Conservation (phyloP, 352 stramenopile species). For the Phytopythium mirpurense region DNA sequence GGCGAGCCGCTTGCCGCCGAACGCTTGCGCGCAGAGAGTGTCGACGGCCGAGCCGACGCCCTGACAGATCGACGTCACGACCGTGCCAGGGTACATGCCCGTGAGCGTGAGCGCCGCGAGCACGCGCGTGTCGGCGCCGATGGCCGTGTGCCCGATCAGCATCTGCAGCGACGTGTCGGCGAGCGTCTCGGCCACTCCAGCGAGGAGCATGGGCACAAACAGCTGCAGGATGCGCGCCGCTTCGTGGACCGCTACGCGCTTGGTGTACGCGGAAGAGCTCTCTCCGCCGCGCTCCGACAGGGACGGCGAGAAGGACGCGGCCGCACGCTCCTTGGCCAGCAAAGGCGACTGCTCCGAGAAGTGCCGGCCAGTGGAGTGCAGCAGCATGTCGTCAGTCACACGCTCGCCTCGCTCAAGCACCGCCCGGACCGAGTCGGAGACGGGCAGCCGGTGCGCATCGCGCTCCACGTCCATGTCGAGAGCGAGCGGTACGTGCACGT, state of each 20-base stretch:
- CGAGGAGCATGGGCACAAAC: conserved; percentile 9
- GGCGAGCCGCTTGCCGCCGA: conserved; percentile 21
- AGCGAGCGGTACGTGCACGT: background rate
- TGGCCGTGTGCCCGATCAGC: conserved; percentile 21
- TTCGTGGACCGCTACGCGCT: conserved; percentile 10
- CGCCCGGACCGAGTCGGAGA: background rate
- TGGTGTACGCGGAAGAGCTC: background rate
- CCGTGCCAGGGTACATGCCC: conserved; percentile 7
- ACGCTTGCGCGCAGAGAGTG: conserved; percentile 28
- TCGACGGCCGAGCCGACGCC: conserved; percentile 11
- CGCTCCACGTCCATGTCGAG: background rate
- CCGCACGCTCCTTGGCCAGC: background rate
- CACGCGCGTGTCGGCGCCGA: conserved; percentile 12
- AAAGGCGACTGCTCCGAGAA: conserved; percentile 1
- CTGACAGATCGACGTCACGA: background rate
- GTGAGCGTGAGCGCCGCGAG: conserved; percentile 20
- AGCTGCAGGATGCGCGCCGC: conserved; percentile 3
- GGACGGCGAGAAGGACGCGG: background rate
- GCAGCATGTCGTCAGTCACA: background rate
- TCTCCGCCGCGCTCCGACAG: background rate
- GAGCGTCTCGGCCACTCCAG: conserved; percentile 8
- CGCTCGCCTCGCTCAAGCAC: background rate
- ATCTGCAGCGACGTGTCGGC: conserved; percentile 10
- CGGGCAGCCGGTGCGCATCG: background rate
- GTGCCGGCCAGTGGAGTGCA: background rate